Conservation (phyloP, 305 asterid genomes). For the Rubia tinctorum region DNA sequence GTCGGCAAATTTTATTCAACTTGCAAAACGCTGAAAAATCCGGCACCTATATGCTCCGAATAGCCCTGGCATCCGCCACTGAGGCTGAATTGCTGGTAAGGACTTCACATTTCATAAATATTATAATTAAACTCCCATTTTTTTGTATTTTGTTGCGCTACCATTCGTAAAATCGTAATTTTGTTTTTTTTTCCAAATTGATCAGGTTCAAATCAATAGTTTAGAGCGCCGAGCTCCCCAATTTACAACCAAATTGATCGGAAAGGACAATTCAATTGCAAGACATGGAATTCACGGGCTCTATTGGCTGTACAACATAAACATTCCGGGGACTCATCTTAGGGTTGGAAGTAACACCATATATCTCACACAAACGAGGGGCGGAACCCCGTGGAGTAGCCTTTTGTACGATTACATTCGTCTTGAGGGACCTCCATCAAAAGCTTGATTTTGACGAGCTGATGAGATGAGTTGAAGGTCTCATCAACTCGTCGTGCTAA, state of each 20-base stretch:
- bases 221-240: constrained; percentile 23
- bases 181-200: neutral
- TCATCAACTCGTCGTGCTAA: no score
- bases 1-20: constrained; percentile 65
- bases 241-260: constrained; percentile 41
- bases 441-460: neutral
- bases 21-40: constrained; percentile 31
- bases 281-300: constrained; percentile 72
- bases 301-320: constrained; percentile 41
- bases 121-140: no score
- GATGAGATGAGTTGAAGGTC: neutral
- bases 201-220: constrained; percentile 48
- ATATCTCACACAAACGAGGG: constrained; percentile 23
- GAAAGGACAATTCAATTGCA: constrained; percentile 59
- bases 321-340: constrained; percentile 27
- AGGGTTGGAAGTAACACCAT: constrained; percentile 26
- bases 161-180: no score
- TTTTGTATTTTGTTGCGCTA: no score
- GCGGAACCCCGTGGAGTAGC: constrained; percentile 21
- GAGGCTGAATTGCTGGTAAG: constrained; percentile 79
- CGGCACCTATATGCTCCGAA: constrained; percentile 54
- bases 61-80: constrained; percentile 73
- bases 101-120: neutral
- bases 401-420: constrained; percentile 42
- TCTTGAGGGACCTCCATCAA: constrained; percentile 25